phyloP scores from a whole-genome alignment of 1,284 basidiomycete genomes.

The Tilletiaria anomala region DNA sequence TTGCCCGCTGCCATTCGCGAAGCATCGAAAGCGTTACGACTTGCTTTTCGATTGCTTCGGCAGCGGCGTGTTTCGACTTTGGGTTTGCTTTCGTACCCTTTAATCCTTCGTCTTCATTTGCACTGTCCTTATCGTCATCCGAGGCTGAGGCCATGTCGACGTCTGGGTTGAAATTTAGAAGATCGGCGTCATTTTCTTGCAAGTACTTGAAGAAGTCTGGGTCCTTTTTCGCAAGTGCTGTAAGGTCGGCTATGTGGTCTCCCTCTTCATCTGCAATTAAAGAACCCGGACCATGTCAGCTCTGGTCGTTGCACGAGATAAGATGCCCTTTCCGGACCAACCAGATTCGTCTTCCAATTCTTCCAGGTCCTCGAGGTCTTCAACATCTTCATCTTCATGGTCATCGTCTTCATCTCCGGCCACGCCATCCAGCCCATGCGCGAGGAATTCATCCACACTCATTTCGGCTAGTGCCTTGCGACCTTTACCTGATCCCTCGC shows the following conservation, averaged over 20 bases:
- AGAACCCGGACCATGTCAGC: background rate
- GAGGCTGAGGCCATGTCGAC: constrained; percentile 9
- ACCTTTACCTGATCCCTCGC: constrained; percentile 5
- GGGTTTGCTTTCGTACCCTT: constrained; percentile 13
- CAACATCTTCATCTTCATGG: constrained; percentile 10
- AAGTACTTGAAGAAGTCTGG: constrained; percentile 98
- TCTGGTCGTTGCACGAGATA: background rate
- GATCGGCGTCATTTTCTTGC: constrained; percentile 80
- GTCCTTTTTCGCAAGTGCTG: constrained; percentile 81
- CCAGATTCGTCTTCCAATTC: constrained; percentile 23
- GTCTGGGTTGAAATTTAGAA: constrained; percentile 55
- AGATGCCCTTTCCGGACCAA: background rate
- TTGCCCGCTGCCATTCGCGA: constrained; percentile 72
- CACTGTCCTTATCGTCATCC: constrained; percentile 27
- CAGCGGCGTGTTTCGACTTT: constrained; percentile 2
- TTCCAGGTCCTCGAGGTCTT: constrained; percentile 18
- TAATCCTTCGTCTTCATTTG: constrained; percentile 38
- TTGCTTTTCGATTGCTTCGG: constrained; percentile 10
- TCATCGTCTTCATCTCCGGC: constrained; percentile 6
- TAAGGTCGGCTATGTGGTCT: constrained; percentile 50
- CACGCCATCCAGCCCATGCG: constrained; percentile 13
- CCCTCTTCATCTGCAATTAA: constrained; percentile 12
- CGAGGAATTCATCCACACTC: constrained; percentile 36
- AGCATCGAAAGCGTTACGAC: constrained; percentile 61
- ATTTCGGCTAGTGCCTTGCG: constrained; percentile 10